Percentiles rank a stretch among this genome's conserved stretches.
These are phyloP conservation scores for Biancaea sappan DNA, from an alignment of 306 rosid species.

Conservation along the genomic window DNA sequence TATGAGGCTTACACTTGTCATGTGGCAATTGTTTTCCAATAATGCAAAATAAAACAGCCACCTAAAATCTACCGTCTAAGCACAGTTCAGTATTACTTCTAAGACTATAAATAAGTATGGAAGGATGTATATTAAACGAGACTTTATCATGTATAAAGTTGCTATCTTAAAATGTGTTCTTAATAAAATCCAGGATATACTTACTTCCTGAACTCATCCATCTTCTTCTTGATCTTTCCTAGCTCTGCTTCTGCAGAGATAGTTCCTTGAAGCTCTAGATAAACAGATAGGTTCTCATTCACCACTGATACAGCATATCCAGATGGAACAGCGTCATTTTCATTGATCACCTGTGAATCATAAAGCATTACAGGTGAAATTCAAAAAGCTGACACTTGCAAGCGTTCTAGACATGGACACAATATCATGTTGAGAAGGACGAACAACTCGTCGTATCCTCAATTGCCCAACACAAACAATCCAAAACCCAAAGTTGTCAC, in stretches of 20 bases:
- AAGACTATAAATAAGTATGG: neutral
- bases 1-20: too few species aligned
- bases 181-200: constrained; percentile 15
- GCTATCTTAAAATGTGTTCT: constrained; percentile 22
- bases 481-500: neutral
- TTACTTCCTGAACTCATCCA: constrained; percentile 50
- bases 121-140: neutral
- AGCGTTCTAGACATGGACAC: too few species aligned
- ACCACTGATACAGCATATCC: constrained; percentile 45
- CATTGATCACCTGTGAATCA: constrained; percentile 44
- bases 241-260: constrained; percentile 45
- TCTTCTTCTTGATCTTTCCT: constrained; percentile 48
- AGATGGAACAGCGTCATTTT: constrained; percentile 38
- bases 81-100: neutral
- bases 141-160: neutral
- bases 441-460: neutral
- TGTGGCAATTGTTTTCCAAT: neutral
- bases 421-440: neutral
- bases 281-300: constrained; percentile 51
- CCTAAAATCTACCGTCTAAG: neutral
- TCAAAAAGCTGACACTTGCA: neutral
- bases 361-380: constrained; percentile 15
- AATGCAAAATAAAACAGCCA: constrained; percentile 7
- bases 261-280: constrained; percentile 47
- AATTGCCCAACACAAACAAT: neutral